Percentiles rank a stretch among this genome's conserved stretches.
Conservation (phyloP, 192 early-diverging fungal genomes). For the Coemansia sp. region DNA sequence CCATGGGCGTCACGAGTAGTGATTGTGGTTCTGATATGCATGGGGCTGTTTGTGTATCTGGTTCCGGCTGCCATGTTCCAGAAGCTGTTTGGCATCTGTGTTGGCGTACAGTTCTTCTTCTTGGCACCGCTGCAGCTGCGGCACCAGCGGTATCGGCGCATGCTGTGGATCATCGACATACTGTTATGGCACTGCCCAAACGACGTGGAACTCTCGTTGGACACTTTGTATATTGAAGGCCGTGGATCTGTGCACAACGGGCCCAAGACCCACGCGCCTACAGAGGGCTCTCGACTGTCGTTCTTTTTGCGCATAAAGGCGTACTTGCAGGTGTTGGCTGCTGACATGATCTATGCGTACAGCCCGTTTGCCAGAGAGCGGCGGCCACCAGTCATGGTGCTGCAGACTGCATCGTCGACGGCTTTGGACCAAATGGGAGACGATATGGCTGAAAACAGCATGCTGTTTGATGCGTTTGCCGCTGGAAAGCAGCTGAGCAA, state of each 20-base stretch:
- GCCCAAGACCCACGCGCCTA: neutral
- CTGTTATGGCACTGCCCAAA: conserved; percentile 53
- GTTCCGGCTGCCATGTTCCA: conserved; percentile 37
- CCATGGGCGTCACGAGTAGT: conserved; percentile 50
- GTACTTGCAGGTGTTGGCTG: conserved; percentile 17
- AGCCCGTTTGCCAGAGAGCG: conserved; percentile 27
- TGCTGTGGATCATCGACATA: conserved; percentile 50
- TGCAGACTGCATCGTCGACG: conserved; percentile 51
- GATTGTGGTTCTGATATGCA: conserved; percentile 22
- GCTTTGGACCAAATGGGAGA: conserved; percentile 47
- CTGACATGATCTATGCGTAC: conserved; percentile 35
- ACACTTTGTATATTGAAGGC: conserved; percentile 36
- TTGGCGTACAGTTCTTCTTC: conserved; percentile 55
- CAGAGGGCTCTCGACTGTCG: neutral
- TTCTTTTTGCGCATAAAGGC: conserved; percentile 4
- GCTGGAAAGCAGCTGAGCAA: conserved; percentile 31
- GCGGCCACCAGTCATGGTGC: conserved; percentile 35
- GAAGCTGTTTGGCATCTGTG: conserved; percentile 33
- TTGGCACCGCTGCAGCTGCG: conserved; percentile 48
- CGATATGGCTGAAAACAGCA: conserved; percentile 11
- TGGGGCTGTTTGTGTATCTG: conserved; percentile 35
- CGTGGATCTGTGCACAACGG: neutral
- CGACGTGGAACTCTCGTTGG: conserved; percentile 47
- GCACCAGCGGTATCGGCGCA: conserved; percentile 46
- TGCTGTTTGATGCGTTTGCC: conserved; percentile 20